Evolutionary conservation across 345 rosid species (phyloP).

Genomic region (Eucalyptus marginata): DNA sequence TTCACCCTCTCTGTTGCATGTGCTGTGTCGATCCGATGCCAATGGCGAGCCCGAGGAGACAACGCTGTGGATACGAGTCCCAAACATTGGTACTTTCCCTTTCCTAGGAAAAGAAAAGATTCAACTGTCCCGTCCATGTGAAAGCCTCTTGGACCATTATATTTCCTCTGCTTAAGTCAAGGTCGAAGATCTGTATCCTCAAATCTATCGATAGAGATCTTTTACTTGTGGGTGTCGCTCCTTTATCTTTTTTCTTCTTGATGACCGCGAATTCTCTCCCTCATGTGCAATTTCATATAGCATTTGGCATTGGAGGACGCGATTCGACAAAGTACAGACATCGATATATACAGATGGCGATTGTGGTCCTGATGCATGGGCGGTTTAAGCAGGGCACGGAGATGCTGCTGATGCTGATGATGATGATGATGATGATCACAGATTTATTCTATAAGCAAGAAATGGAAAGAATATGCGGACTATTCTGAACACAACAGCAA

Average conservation of each 20-base stretch:
- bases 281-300: background rate
- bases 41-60: background rate
- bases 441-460: background rate
- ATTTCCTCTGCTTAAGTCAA: background rate
- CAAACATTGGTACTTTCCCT: background rate
- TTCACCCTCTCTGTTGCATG: background rate
- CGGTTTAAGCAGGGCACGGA: background rate
- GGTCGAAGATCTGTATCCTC: background rate
- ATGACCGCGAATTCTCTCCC: background rate
- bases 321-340: background rate
- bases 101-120: background rate
- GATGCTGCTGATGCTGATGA: background rate
- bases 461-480: background rate
- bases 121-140: background rate
- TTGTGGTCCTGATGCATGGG: background rate
- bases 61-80: background rate
- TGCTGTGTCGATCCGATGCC: background rate
- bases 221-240: background rate
- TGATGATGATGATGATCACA: background rate
- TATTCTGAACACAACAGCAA: background rate
- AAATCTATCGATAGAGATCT: background rate
- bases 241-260: background rate
- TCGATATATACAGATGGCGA: background rate
- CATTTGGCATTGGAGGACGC: background rate
- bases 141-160: background rate